Percentiles rank a stretch among this genome's conserved stretches.
These are phyloP conservation scores for Bipolaris bicolor DNA, from an alignment of 2,329 filamentous ascomycete species.

Conservation along the genomic window DNA sequence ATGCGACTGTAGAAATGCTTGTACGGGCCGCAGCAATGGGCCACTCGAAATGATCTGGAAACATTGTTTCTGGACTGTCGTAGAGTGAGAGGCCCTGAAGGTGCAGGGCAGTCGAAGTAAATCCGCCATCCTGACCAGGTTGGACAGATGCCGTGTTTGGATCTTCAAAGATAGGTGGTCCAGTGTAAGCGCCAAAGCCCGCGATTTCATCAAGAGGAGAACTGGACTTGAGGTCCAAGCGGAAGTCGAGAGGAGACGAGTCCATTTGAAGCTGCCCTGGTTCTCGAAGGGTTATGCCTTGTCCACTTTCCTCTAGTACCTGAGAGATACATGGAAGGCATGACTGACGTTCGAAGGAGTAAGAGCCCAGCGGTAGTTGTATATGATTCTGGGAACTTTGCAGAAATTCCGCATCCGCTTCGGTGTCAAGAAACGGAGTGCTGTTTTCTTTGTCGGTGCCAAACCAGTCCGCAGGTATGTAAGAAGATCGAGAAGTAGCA, in stretches of 20 bases:
- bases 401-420: neutral
- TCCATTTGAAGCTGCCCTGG: neutral
- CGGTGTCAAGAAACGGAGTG: neutral
- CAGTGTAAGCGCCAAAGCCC: neutral
- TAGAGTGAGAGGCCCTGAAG: constrained; percentile 22
- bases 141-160: constrained; percentile 1
- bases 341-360: neutral
- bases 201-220: neutral
- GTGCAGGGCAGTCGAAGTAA: constrained; percentile 20
- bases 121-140: neutral
- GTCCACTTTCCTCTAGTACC: neutral
- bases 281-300: neutral
- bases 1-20: constrained; percentile 11
- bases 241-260: neutral
- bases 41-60: neutral
- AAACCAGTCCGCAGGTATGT: neutral
- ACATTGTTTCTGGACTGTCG: constrained; percentile 4
- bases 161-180: constrained; percentile 11
- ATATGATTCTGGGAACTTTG: neutral
- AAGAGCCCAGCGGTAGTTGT: neutral
- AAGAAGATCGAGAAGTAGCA: neutral
- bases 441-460: constrained; percentile 13
- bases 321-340: neutral
- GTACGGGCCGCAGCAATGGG: constrained; percentile 7
- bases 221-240: neutral